A percentile compares a stretch with the other conserved stretches of the same genome.
Evolutionary conservation across 306 rosid genomes (phyloP).

Genomic region (Mucuna pruriens): DNA sequence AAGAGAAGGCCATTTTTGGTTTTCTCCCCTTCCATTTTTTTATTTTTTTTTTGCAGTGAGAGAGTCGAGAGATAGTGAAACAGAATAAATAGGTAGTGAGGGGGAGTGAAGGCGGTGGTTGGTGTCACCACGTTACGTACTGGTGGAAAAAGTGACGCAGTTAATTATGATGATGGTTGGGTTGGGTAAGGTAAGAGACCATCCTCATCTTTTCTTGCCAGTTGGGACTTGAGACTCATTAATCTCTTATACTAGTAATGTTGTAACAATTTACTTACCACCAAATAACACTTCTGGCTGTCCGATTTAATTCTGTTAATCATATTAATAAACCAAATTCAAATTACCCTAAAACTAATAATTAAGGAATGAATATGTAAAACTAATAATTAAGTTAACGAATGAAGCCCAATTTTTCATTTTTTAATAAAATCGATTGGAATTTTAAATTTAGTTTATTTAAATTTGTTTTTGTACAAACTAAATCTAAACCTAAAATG

Average conservation of each 20-base stretch:
- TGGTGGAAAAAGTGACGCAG: not conserved
- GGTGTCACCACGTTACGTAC: not conserved
- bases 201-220: not conserved
- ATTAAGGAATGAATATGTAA: too few species aligned
- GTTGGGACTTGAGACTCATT: too few species aligned
- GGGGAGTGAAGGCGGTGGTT: not conserved
- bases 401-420: too few species aligned
- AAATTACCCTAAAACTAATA: too few species aligned
- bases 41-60: not conserved
- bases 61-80: not conserved
- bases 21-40: constrained; percentile 55
- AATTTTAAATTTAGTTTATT: not conserved
- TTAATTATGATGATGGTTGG: constrained; percentile 4
- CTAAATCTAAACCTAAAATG: not conserved
- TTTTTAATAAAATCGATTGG: too few species aligned
- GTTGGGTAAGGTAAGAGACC: not conserved
- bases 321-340: too few species aligned
- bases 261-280: too few species aligned
- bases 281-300: too few species aligned
- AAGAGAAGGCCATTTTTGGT: constrained; percentile 30
- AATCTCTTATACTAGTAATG: too few species aligned
- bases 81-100: not conserved
- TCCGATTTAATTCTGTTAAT: too few species aligned
- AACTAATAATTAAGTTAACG: too few species aligned
- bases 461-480: not conserved